phyloP scores from a whole-genome alignment of 768 basidiomycete genomes.

The Erythrobasidium yunnanense region DNA sequence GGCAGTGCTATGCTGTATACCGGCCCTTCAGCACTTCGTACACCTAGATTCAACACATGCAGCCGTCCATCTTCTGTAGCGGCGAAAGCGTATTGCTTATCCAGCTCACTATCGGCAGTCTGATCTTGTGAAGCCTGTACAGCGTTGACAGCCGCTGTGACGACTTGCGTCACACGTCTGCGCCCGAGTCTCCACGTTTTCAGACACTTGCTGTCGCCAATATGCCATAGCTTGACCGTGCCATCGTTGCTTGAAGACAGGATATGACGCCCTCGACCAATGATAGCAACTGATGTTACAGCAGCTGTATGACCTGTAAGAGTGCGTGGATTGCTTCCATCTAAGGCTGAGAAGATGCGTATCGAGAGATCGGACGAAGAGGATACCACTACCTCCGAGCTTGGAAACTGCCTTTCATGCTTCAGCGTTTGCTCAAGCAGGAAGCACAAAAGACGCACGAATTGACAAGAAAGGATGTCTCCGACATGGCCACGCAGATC shows the following conservation, averaged over 20 bases:
- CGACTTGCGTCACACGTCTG: not conserved
- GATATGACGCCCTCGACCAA: slow-evolving; percentile 57
- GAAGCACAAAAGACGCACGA: slow-evolving; percentile 43
- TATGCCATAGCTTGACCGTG: slow-evolving; percentile 62
- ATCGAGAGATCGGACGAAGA: slow-evolving; percentile 59
- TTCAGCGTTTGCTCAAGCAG: slow-evolving; percentile 27
- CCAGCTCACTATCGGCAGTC: too few species aligned
- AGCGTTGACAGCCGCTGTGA: too few species aligned
- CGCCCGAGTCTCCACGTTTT: slow-evolving; percentile 37
- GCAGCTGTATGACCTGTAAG: slow-evolving; percentile 58
- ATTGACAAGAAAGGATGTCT: slow-evolving; percentile 40
- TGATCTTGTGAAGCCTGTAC: too few species aligned
- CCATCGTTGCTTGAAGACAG: slow-evolving; percentile 60
- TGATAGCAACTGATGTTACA: slow-evolving; percentile 56
- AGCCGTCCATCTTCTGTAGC: slow-evolving; percentile 8
- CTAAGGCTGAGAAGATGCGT: slow-evolving; percentile 55
- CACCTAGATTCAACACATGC: not conserved
- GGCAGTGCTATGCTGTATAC: not conserved
- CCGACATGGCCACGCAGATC: slow-evolving; percentile 42
- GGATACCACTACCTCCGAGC: slow-evolving; percentile 59
- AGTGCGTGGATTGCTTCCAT: slow-evolving; percentile 50
- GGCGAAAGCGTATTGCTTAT: too few species aligned
- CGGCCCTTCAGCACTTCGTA: not conserved
- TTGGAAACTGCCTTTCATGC: slow-evolving; percentile 51
- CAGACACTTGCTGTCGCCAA: slow-evolving; percentile 50